Evolutionary conservation across 179 eudicot species (phyloP), one percentile per base, ranked within the genome.

Genomic region (Silene coronaria): DNA sequence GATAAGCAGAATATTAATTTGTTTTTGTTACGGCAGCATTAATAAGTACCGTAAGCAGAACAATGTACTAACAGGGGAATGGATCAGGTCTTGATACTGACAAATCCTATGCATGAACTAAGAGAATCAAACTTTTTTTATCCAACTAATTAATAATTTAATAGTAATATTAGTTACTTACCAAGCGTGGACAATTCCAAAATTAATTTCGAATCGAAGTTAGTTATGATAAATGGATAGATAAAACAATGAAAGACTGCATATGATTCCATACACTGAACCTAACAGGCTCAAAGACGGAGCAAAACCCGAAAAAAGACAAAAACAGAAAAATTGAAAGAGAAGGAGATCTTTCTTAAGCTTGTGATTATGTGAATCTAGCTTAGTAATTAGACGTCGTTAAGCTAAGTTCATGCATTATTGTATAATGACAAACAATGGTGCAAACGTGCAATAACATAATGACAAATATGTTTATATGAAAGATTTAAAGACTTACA

Each of bases 211-310:
- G 69, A 65, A 70, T 22, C 8, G 59, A 38, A 34, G 6, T 76
- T 63, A n/a, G 30, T 27, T 59, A 27, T 12, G 11, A 58, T 48
- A 70, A 23, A 6, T 27, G 5, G 30, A 61, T 64, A 27, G 75
- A 48, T 67, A 78, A 78, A 66, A 24, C 28, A 71, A 22, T 58
- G 64, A 17, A 21, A 55, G 53, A 75, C 73, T 62, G 59, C 51
- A 64, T 14, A 36, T 30, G 69, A 66, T 70, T 70, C 62, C 67
- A 48, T 78, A 78, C 73, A 24, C 48, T 65, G 81, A 64, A 74
- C 70, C 77, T 58, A 51, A 76, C 28, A 38, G 9, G 16, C 67
- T 63, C 32, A 24, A 19, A 22, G 14, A 21, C 24, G n/a, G 65
- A 26, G n/a, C 23, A 10, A 10, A 28, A 28, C n/a, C 22, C n/a